Base-by-base conservation (phyloP, 2,329 filamentous ascomycete genomes). In the Huntiella decipiens region DNA sequence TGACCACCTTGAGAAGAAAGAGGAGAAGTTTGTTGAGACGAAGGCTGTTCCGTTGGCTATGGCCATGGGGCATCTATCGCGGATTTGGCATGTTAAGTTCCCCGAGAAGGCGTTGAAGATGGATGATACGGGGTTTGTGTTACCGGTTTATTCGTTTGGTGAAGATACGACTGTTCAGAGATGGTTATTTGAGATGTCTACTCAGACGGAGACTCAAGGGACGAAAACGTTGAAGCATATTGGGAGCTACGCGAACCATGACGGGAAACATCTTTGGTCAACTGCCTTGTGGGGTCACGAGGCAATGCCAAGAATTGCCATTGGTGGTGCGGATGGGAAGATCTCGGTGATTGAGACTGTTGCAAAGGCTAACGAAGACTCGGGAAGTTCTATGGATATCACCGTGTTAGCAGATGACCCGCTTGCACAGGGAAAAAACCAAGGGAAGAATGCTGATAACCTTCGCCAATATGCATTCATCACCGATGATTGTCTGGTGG, bases 211-310 rank as follows among this genome's bases (percentile, higher is more conserved):
- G 6, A 16, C 19, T 19, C 22, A 36, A 11, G 10, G 8, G 10
- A 39, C 19, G 28, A 40, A 7, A 13, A 13, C n/a, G 17, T 41
- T 85, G 38, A 59, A 60, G 10, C 70, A 81, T 43, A 56, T 67
- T 2, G 64, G 67, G 2, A 74, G 70, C 5, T 71, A 74, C 43
- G 66, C 71, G 2, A 72, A 76, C 50, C 87, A 96, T 57, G 69
- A 66, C 32, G 91, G 91, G 5, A 98, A 95, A 60, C 86, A 95
- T 56, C 77, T 96, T 5, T 96, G 88, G 87, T 78, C 86, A 0
- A 68, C 77, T 34, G 74, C 73, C 10, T 50, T 70, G 49, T 38
- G 43, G 16, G 62, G 48, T 44, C 53, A 56, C 2, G 54, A 57
- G 1, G 53, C 58, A 11, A 58, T 41, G 8, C 38, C 65, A 0